Conservation (phyloP, 2,329 filamentous ascomycete genomes). For the Penicillium concentricum region DNA sequence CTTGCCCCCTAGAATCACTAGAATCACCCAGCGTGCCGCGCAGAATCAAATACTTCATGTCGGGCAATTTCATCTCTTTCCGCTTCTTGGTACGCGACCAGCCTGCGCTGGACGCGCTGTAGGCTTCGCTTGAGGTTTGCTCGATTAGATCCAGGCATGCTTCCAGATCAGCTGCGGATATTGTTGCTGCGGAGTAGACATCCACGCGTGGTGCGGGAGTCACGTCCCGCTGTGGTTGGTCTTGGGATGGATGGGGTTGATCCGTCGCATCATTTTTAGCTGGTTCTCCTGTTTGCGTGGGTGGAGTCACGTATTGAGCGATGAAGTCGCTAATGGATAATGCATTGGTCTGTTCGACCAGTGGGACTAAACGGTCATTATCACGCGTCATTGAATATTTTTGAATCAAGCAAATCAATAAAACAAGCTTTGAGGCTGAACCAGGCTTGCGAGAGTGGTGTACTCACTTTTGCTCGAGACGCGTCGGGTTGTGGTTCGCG, state of each 20-base stretch:
- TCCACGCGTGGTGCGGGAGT: slow-evolving; percentile 21
- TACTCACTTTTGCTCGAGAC: slow-evolving; percentile 20
- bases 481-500: slow-evolving; percentile 15
- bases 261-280: slow-evolving; percentile 2
- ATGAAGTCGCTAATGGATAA: slow-evolving; percentile 42
- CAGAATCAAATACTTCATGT: slow-evolving; percentile 60
- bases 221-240: slow-evolving; percentile 1
- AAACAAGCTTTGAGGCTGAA: neutral
- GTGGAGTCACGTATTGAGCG: slow-evolving; percentile 30
- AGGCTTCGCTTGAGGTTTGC: slow-evolving; percentile 54
- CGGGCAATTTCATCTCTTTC: slow-evolving; percentile 57
- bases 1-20: neutral
- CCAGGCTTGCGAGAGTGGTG: neutral
- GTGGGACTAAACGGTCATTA: slow-evolving; percentile 18
- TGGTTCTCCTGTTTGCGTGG: slow-evolving; percentile 8
- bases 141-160: slow-evolving; percentile 55
- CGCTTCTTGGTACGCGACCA: slow-evolving; percentile 57
- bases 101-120: slow-evolving; percentile 52
- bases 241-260: neutral
- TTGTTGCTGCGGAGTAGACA: slow-evolving; percentile 36
- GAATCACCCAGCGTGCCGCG: slow-evolving; percentile 11
- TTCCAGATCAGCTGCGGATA: slow-evolving; percentile 44
- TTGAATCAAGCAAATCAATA: neutral
- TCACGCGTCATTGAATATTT: slow-evolving; percentile 4
- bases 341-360: slow-evolving; percentile 46